These are phyloP conservation scores for Alloascoidea africana DNA, from an alignment of 805 yeast species.

Conservation along the genomic window DNA sequence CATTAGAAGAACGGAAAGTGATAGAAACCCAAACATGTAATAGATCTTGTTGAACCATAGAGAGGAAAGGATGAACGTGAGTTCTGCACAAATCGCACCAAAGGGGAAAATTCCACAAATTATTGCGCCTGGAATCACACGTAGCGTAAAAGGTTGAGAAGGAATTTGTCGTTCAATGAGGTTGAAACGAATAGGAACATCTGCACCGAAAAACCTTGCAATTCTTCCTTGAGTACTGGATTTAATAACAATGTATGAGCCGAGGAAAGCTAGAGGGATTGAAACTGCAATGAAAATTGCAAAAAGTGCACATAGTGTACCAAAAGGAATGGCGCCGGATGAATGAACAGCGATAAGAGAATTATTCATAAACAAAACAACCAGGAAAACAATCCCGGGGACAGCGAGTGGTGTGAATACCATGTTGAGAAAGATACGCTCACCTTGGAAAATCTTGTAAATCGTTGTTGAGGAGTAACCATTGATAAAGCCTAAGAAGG, in stretches of 20 bases:
- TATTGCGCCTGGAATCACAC: not conserved
- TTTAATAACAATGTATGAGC: not conserved
- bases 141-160: not conserved
- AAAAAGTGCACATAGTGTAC: not conserved
- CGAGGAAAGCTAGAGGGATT: not conserved
- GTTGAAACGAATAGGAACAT: not conserved
- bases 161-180: not conserved
- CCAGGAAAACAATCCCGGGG: not conserved
- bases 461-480: not conserved
- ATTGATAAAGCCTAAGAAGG: not conserved
- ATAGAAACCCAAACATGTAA: constrained; percentile 2
- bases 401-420: not conserved
- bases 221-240: not conserved
- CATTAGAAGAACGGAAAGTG: not conserved
- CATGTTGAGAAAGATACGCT: not conserved
- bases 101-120: constrained; percentile 1
- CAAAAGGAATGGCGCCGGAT: constrained; percentile 1
- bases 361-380: not conserved
- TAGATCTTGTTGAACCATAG: constrained; percentile 1
- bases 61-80: not conserved
- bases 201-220: not conserved
- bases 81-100: constrained; percentile 1
- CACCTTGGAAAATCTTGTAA: constrained; percentile 1
- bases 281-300: not conserved
- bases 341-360: not conserved